Base-by-base conservation (phyloP, 2,329 filamentous ascomycete genomes). In the Dactylella cylindrospora region DNA sequence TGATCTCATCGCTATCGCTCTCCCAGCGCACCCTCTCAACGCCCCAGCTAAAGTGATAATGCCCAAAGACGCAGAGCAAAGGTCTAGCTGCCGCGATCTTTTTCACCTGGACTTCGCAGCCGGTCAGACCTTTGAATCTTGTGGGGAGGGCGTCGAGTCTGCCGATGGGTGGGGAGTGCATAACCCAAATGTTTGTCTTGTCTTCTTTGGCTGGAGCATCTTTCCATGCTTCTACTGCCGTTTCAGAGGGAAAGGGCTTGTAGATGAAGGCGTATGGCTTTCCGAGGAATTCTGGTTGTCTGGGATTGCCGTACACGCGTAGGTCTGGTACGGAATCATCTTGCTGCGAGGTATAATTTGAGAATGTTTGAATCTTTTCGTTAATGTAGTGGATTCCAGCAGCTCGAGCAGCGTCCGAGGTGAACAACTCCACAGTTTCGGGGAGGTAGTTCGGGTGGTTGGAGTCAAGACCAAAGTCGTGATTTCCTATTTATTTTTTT, bases 231-330 rank as follows among this genome's bases (percentile, higher is more conserved):
- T 52, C 20, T 6, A 23, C 17, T 12, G 55, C 31, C 3, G 33
- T 22, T 10, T 52, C 55, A 3, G 47, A 53, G 25, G 47, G 46
- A 12, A 35, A 46, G 3, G 55, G 55, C 2, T 32, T 31, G 22
- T 53, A 61, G 12, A 53, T 61, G 33, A 61, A 61, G 12, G 55
- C 46, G 23, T 52, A 61, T 12, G 46, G 46, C 26, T 50, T 61
- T 12, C 46, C 46, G n/a, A 61, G 19, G 15, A 52, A 61, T 40
- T 61, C 55, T 13, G 55, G 55, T 26, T 61, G 55, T 19, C 47
- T 40, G 7, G 55, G 55, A 23, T 61, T 61, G 9, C 55, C 55
- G 15, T 61, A 61, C 1, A 61, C 47, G 17, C 45, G 55, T 17
- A 61, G 31, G 13, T 52, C 47, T 3, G 40, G 19, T 38, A 8